Base-by-base conservation (phyloP, 129 eudicot genomes). In the Glebionis coronaria region DNA sequence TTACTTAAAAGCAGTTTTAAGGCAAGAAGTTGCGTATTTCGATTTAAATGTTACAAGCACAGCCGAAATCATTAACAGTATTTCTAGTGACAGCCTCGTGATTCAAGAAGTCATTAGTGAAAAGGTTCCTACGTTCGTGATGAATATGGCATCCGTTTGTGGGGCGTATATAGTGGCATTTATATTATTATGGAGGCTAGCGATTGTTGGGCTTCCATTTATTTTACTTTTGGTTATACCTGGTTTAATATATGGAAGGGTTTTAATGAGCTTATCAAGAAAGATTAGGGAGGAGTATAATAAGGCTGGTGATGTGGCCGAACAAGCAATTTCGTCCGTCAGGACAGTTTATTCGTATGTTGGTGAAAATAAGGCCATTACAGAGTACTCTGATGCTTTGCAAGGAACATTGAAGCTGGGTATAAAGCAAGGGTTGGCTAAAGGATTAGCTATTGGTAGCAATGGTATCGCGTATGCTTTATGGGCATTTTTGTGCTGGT, bases 71-170 rank as follows among this genome's bases (percentile, higher is more conserved):
- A 68, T 85, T 44, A 61, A 82, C 0, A 77, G 88, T 64, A 83
- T 85, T 38, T 82, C 92, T 2, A 80, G 72, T 56, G 91, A 85
- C 51, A 79, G 81, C 50, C 80, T 82, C 14, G 56, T 79, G 1
- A 85, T 85, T 51, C 91, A 85, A 68, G 92, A 82, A 23, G 85
- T 68, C 71, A 82, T 85, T 8, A 85, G 85, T 25, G 91, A 85
- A 54, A 85, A 85, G 87, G 91, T 85, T 25, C 88, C 88, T 0
- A 35, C 40, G 18, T 72, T 83, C 54, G 47, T 83, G 69, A 72
- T 73, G 79, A 76, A 76, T 16, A 29, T 73, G 44, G 31, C 82
- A 9, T 52, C 61, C 2, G 76, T 79, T 50, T 12, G 70, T 3
- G 82, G 84, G 44, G 65, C 82, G 3, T 83, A 83, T 59, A 9